Base-by-base conservation (phyloP, 805 yeast species). In the Tetrapisispora phaffii region DNA sequence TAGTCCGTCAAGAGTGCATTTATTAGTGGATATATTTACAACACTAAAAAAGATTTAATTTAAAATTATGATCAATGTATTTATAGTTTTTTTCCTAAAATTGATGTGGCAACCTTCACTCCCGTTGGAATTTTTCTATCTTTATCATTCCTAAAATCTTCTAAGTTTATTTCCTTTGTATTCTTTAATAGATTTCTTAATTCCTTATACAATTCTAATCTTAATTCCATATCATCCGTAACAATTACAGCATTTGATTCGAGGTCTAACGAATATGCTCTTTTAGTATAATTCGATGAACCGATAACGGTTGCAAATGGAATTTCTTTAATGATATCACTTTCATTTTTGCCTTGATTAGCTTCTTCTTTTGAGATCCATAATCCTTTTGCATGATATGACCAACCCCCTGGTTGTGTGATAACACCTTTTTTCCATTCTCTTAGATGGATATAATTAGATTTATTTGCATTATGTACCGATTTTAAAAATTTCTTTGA, bases 331-430 rank as follows among this genome's bases (percentile, higher is more conserved):
- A 6, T 13, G 10, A 20, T 17, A 5, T 38, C 33, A 8, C 32
- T 37, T 17, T 59, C 57, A 0, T 54, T 50, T 12, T 2, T 33
- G 7, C 8, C 32, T 26, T 38, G 23, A 17, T 12, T 6, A 4
- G 7, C 6, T 6, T 33, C 7, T 2, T 66, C 71, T 0, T 87
- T 83, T 8, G 76, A 70, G 0, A 85, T 66, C 97, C 97, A 93
- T 4, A 90, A 67, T 1, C 98, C 98, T 60, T 93, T 93, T 13
- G 98, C 97, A 59, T 93, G 98, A 62, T 93, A 93, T 0, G 97
- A 85, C 97, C 98, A 90, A 1, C 98, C 98, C 24, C 71, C 74
- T 0, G 80, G 75, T 7, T 83, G 75, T 58, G 87, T 86, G 3
- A 87, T 95, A 2, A 79, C 69, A 1, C 98, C 98, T 41, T 76